Evolutionary conservation across 768 basidiomycete species (phyloP).

Genomic region (Phlebiopsis flavidoalba): DNA sequence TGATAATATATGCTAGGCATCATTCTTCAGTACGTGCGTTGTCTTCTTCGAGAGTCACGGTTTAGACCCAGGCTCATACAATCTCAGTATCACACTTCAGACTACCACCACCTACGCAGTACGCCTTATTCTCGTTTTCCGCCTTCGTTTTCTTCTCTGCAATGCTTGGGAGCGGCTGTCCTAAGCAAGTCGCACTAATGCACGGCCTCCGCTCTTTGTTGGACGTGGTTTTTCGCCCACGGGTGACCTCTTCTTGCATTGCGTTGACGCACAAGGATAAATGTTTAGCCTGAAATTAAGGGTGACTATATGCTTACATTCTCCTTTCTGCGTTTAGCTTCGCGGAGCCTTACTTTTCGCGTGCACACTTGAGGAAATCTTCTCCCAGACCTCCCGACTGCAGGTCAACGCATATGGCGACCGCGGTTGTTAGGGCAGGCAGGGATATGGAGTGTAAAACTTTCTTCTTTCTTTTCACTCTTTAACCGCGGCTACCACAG

Average conservation of each 20-base stretch:
- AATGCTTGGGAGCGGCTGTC: constrained; percentile 59
- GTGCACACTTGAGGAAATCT: constrained; percentile 93
- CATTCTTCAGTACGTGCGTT: constrained; percentile 26
- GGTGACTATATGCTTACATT: constrained; percentile 43
- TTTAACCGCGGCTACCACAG: constrained; percentile 26
- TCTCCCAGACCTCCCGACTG: constrained; percentile 97
- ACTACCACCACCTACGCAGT: no score
- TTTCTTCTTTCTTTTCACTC: constrained; percentile 74
- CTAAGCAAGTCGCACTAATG: constrained; percentile 88
- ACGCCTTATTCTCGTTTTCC: constrained; percentile 37
- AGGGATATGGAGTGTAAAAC: constrained; percentile 99
- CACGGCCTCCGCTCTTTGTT: constrained; percentile 86
- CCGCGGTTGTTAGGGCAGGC: constrained; percentile 88
- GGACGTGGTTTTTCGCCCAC: constrained; percentile 64
- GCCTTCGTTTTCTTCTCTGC: constrained; percentile 74
- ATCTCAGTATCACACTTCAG: no score
- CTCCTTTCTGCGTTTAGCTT: constrained; percentile 66
- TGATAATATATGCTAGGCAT: neutral
- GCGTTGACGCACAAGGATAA: neutral
- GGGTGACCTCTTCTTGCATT: constrained; percentile 81
- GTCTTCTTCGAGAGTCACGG: constrained; percentile 35
- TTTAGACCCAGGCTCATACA: no score
- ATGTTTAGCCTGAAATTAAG: neutral
- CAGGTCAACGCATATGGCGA: constrained; percentile 92
- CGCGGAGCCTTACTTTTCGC: constrained; percentile 79